Evolutionary conservation across 345 rosid genomes (phyloP).

Genomic region (Microcos paniculata): DNA sequence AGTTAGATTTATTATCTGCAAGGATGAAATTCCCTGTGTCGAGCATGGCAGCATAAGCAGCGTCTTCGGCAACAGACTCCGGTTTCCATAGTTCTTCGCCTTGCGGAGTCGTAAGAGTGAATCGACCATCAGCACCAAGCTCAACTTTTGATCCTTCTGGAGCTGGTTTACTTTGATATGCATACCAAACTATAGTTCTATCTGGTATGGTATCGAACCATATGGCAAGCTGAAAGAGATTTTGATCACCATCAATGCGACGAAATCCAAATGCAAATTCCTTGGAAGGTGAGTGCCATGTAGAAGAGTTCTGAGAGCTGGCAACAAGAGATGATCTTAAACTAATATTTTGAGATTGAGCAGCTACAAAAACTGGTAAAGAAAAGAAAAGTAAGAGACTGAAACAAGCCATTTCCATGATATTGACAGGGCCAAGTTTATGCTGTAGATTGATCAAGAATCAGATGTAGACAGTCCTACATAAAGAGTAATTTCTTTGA

Average conservation of each 20-base stretch:
- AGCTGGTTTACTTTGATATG: background rate
- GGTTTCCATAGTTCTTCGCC: background rate
- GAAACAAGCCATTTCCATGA: background rate
- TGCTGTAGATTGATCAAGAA: background rate
- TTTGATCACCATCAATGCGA: background rate
- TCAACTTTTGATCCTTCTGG: background rate
- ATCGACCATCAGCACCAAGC: background rate
- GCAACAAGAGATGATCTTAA: background rate
- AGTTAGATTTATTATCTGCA: background rate
- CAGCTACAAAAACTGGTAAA: background rate
- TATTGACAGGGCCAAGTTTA: background rate
- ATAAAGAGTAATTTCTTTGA: background rate
- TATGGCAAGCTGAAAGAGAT: background rate
- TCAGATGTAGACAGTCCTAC: background rate
- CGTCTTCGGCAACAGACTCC: background rate
- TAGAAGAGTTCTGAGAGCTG: background rate
- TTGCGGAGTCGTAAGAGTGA: background rate
- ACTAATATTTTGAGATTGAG: background rate
- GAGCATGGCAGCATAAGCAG: constrained; percentile 1
- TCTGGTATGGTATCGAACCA: background rate
- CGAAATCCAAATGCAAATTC: background rate
- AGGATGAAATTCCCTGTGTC: constrained; percentile 35
- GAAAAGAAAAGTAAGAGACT: background rate
- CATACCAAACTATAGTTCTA: background rate
- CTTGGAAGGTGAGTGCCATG: background rate